Conservation (phyloP, 2,329 filamentous ascomycete species). For the Thelonectria rubi region DNA sequence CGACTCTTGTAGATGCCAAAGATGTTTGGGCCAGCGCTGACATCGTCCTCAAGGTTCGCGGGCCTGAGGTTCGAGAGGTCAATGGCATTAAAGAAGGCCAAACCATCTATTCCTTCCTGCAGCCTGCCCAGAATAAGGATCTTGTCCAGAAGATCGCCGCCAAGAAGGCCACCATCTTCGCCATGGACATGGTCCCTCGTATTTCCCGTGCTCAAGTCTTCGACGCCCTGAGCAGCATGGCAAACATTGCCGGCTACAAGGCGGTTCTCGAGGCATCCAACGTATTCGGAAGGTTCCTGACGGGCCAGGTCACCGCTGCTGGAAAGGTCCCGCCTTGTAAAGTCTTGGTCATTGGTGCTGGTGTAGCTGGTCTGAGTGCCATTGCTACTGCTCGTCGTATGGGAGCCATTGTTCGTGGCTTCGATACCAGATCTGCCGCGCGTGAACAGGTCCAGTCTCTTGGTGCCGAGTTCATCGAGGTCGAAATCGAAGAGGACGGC, state of each 20-base stretch:
- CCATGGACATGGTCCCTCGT: conserved; percentile 92
- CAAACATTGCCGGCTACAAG: conserved; percentile 94
- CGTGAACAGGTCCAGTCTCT: conserved; percentile 91
- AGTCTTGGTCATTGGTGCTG: conserved; percentile 88
- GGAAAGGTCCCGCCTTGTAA: conserved; percentile 92
- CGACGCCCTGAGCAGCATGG: conserved; percentile 90
- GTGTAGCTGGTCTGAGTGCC: conserved; percentile 87
- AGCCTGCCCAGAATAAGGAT: conserved; percentile 81
- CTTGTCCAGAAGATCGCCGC: conserved; percentile 77
- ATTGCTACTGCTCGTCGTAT: conserved; percentile 87
- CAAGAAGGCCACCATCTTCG: conserved; percentile 78
- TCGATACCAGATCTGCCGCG: conserved; percentile 88
- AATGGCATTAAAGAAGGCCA: conserved; percentile 73
- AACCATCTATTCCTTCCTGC: conserved; percentile 83
- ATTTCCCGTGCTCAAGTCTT: conserved; percentile 91
- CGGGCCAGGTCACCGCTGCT: conserved; percentile 88
- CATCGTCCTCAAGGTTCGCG: conserved; percentile 85
- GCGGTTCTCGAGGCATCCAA: conserved; percentile 90
- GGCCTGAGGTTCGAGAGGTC: conserved; percentile 75
- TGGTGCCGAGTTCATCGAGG: conserved; percentile 89
- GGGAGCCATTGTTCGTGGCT: conserved; percentile 89
- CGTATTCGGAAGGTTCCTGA: conserved; percentile 86
- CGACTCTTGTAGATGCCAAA: conserved; percentile 74
- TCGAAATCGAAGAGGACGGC: conserved; percentile 85
- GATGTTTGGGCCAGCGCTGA: conserved; percentile 79